Evolutionary conservation across 2,329 filamentous ascomycete species (phyloP).

Genomic region (Fusarium sp.): DNA sequence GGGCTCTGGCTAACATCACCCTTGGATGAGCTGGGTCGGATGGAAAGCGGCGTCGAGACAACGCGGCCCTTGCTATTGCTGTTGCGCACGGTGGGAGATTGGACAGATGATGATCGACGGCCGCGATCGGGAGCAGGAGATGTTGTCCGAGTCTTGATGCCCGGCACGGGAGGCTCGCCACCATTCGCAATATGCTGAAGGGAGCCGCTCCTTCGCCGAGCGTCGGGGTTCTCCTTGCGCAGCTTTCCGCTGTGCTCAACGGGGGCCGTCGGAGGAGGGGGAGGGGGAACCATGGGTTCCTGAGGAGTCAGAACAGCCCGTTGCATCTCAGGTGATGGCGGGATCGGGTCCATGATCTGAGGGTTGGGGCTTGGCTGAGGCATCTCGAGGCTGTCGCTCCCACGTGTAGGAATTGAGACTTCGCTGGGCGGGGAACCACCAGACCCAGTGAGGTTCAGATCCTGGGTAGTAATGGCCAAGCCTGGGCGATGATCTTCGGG

Average conservation of each 20-base stretch:
- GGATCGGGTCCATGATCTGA: conserved; percentile 46
- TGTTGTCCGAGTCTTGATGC: conserved; percentile 42
- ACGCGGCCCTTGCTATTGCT: conserved; percentile 47
- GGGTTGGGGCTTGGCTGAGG: conserved; percentile 38
- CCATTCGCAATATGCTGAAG: conserved; percentile 41
- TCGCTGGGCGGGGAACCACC: conserved; percentile 31
- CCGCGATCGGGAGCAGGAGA: conserved; percentile 55
- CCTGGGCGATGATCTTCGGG: conserved; percentile 32
- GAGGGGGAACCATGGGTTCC: conserved; percentile 32
- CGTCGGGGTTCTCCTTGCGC: conserved; percentile 46
- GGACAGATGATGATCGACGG: conserved; percentile 62
- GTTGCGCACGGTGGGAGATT: conserved; percentile 49
- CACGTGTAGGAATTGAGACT: conserved; percentile 16
- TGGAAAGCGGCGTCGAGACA: conserved; percentile 48
- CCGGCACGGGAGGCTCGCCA: conserved; percentile 30
- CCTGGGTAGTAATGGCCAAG: conserved; percentile 26
- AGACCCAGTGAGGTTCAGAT: conserved; percentile 8
- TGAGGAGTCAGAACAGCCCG: conserved; percentile 40
- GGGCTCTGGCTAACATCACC: conserved; percentile 58
- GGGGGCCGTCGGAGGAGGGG: conserved; percentile 21
- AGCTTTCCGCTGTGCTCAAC: conserved; percentile 46
- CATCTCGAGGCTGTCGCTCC: conserved; percentile 36
- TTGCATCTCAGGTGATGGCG: conserved; percentile 45
- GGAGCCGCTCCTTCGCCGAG: conserved; percentile 50
- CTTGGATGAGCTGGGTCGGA: conserved; percentile 41